Conservation (phyloP, 2,329 filamentous ascomycete species). For the Diaporthe australafricana region DNA sequence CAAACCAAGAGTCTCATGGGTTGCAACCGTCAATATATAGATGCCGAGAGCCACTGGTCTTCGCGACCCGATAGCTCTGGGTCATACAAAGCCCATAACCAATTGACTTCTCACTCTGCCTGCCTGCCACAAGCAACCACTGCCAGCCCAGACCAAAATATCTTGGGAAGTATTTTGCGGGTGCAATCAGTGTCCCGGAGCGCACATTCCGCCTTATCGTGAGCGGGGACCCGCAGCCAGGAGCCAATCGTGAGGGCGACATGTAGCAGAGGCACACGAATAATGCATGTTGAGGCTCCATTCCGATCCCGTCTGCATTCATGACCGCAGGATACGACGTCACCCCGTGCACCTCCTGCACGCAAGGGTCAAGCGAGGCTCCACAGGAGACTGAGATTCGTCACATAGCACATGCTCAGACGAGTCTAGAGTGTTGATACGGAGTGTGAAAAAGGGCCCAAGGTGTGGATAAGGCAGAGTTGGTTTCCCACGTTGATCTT, state of each 20-base stretch:
- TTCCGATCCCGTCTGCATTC: background rate
- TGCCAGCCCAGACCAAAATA: background rate
- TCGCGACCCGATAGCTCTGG: background rate
- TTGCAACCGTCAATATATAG: background rate
- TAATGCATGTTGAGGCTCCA: background rate
- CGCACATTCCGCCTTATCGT: constrained; percentile 16
- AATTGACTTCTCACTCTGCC: background rate
- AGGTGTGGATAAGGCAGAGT: no score
- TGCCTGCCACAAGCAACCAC: background rate
- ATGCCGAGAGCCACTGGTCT: background rate
- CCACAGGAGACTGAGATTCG: background rate
- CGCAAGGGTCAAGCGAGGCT: background rate
- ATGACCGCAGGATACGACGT: constrained; percentile 23
- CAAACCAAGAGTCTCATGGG: no score
- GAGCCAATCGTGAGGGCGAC: constrained; percentile 1
- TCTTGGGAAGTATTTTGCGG: background rate
- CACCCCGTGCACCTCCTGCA: constrained; percentile 3
- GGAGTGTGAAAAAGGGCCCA: background rate
- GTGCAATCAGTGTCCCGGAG: background rate
- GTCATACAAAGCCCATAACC: background rate
- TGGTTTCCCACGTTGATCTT: background rate
- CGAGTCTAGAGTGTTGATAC: background rate
- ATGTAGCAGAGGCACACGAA: background rate
- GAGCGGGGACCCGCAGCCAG: background rate
- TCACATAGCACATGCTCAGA: background rate